Conservation (phyloP, 352 stramenopile species). For the Pythium scleroteichum region DNA sequence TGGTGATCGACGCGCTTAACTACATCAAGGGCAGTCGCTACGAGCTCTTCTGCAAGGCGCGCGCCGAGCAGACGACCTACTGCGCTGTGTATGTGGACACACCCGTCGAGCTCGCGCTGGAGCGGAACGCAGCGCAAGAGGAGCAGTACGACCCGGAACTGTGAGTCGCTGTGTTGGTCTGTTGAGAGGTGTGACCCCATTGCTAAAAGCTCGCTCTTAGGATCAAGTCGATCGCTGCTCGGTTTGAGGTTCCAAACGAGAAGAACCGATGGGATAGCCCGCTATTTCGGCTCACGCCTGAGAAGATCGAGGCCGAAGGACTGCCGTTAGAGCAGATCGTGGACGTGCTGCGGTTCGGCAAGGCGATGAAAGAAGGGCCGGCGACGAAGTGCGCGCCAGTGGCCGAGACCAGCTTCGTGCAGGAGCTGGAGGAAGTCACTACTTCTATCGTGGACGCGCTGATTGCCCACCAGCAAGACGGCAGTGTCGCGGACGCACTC, state of each 20-base stretch:
- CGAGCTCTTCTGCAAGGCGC: constrained; percentile 94
- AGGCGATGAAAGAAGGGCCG: constrained; percentile 65
- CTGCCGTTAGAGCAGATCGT: constrained; percentile 54
- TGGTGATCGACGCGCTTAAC: constrained; percentile 93
- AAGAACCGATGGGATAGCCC: constrained; percentile 95
- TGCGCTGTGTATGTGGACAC: constrained; percentile 88
- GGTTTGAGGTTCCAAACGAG: constrained; percentile 91
- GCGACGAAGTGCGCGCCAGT: constrained; percentile 60
- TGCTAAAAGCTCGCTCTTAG: too few relatives aligned
- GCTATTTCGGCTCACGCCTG: constrained; percentile 69
- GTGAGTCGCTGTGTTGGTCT: too few relatives aligned
- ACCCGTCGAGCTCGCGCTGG: constrained; percentile 50
- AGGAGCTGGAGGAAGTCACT: constrained; percentile 67
- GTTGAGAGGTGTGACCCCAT: too few relatives aligned
- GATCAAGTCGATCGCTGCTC: constrained; percentile 81
- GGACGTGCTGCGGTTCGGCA: constrained; percentile 58
- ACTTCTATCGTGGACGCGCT: constrained; percentile 57
- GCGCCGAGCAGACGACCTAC: constrained; percentile 89
- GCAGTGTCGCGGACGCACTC: constrained; percentile 51
- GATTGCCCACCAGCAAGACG: constrained; percentile 65
- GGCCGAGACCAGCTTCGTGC: constrained; percentile 70
- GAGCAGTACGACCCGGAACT: constrained; percentile 49
- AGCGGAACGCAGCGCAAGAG: constrained; percentile 47
- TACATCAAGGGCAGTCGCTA: constrained; percentile 96
- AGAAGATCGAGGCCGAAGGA: constrained; percentile 37